Evolutionary conservation across 257 asterid species (phyloP), one percentile per base, ranked within the genome.

Genomic region (Mentha longifolia): DNA sequence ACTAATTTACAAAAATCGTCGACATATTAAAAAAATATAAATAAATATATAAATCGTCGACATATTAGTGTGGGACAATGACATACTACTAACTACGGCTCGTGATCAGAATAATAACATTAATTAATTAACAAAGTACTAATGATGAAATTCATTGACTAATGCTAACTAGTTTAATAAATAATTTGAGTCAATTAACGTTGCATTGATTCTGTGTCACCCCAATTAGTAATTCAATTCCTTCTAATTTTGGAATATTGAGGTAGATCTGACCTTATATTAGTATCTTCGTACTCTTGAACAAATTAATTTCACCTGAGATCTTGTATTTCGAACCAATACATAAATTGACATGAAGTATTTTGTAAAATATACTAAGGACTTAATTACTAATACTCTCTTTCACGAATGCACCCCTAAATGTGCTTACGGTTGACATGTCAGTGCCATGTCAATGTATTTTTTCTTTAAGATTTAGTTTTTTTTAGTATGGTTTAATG

Each of bases 81-180:
- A 58, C 47, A 42, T 70, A 46, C 59, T 70, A 46, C 59, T 30
- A 58, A 70, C 74, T 41, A 56, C 45, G 20, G 47, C 67, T 16
- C 57, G 67, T 8, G 6, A 11, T 42, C 6, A 7, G 47, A 9
- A 8, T 42, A 8, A 42, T 42, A 42, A 42, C 7, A 42, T 8
- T 1, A 16, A 17, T 51, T n/a, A 4, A 50, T 50, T n/a, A 50
- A 51, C 57, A 51, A 51, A 51, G 13, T 17, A 51, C 28, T 17
- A 17, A 51, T 51, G 30, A 51, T 51, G 57, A 17, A 7, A 16
- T 16, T 50, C 22, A 16, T 50, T 50, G 56, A 50, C 56, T 50
- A 15, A 50, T 15, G 22, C 56, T 50, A 50, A 16, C 25, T 51
- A 51, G 7, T 51, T 28, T 42, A 42, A 8, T 42, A 16, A 51